These are phyloP conservation scores for Meyerozyma guilliermondii DNA, from an alignment of 1,139 yeast genomes.

Conservation along the genomic window DNA sequence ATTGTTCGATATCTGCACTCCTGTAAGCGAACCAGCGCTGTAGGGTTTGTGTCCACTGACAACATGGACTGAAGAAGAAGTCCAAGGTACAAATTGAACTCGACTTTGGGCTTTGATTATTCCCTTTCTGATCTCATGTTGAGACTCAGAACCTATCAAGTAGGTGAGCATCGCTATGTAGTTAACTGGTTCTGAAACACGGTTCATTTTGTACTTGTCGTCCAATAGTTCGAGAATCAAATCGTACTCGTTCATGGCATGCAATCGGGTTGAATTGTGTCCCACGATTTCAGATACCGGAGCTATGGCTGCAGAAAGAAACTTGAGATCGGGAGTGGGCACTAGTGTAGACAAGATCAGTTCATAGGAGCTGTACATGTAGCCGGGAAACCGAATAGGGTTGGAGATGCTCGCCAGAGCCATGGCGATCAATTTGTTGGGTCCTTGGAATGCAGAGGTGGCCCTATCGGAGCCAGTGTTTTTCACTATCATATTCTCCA, in stretches of 20 bases:
- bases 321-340: constrained; percentile 88
- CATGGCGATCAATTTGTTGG: constrained; percentile 81
- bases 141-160: constrained; percentile 70
- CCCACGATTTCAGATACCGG: constrained; percentile 58
- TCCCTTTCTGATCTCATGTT: constrained; percentile 76
- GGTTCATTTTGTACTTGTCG: constrained; percentile 74
- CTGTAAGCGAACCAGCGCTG: constrained; percentile 19
- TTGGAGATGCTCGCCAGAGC: constrained; percentile 83
- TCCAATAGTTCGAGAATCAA: constrained; percentile 77
- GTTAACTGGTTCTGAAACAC: constrained; percentile 36
- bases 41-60: constrained; percentile 68
- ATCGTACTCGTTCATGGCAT: constrained; percentile 75
- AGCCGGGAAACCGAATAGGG: constrained; percentile 86
- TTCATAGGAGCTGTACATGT: constrained; percentile 82
- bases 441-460: constrained; percentile 57
- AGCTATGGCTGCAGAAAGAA: constrained; percentile 79
- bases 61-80: constrained; percentile 73
- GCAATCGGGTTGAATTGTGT: constrained; percentile 36
- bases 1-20: constrained; percentile 75
- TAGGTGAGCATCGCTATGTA: constrained; percentile 74
- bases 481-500: constrained; percentile 42
- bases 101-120: constrained; percentile 73
- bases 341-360: constrained; percentile 78
- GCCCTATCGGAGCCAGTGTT: constrained; percentile 15
- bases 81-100: constrained; percentile 81